Evolutionary conservation across 2,329 filamentous ascomycete genomes (phyloP).

Genomic region (Calcarisporium arbuscula): DNA sequence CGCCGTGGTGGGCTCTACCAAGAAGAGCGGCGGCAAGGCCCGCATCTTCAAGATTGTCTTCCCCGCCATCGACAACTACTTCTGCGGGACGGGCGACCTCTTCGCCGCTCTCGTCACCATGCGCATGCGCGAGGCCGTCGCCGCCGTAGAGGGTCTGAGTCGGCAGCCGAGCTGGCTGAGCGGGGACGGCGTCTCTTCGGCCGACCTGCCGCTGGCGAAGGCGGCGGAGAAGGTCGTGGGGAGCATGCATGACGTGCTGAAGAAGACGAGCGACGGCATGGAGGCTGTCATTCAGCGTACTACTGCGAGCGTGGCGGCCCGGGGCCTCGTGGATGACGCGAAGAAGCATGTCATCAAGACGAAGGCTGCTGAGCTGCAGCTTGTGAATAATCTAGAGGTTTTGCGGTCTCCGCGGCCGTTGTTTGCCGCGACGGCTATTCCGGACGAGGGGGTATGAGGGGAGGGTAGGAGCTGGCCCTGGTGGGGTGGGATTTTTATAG

Average conservation of each 20-base stretch:
- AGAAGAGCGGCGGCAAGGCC: conserved; percentile 54
- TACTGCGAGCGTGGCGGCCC: conserved; percentile 33
- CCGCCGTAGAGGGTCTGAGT: conserved; percentile 37
- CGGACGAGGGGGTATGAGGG: too few relatives aligned
- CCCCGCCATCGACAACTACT: conserved; percentile 85
- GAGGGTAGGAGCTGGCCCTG: too few relatives aligned
- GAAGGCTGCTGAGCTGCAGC: conserved; percentile 80
- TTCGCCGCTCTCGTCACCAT: conserved; percentile 88
- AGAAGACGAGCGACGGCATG: conserved; percentile 61
- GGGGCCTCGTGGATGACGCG: conserved; percentile 43
- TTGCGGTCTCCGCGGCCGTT: conserved; percentile 63
- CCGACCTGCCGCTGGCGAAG: conserved; percentile 73
- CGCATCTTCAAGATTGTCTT: conserved; percentile 87
- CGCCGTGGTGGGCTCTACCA: conserved; percentile 72
- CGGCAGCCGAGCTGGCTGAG: conserved; percentile 65
- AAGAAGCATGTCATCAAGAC: conserved; percentile 62
- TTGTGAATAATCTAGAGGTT: conserved; percentile 68
- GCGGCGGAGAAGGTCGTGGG: conserved; percentile 83
- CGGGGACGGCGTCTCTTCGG: conserved; percentile 60
- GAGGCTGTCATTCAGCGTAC: conserved; percentile 40
- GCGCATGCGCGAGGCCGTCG: conserved; percentile 77
- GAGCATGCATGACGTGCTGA: conserved; percentile 84
- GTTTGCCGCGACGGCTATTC: too few relatives aligned
- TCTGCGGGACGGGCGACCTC: conserved; percentile 97
- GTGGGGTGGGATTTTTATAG: too few relatives aligned